A percentile compares a stretch with the other conserved stretches of the same genome.
These are phyloP conservation scores for Lactifluus subvellereus DNA, from an alignment of 768 basidiomycete species.

Conservation along the genomic window DNA sequence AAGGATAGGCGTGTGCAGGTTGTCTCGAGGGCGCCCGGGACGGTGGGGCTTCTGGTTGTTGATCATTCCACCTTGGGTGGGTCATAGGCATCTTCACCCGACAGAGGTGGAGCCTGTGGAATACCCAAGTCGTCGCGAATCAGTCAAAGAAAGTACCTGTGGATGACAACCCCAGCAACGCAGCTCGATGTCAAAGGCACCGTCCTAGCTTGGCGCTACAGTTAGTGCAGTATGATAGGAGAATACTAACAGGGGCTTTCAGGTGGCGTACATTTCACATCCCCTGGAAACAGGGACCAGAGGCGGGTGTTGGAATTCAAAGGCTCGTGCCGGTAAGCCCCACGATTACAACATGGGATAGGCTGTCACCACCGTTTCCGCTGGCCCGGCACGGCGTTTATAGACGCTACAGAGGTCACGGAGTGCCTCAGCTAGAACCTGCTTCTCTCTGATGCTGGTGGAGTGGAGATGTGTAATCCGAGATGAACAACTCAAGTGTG, in stretches of 20 bases:
- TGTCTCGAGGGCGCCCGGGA: neutral
- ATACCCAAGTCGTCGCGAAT: neutral
- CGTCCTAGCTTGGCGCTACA: neutral
- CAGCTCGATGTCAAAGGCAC: neutral
- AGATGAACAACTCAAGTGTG: neutral
- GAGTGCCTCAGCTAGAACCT: too few species aligned
- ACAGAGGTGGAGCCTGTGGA: neutral
- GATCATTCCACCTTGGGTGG: too few species aligned
- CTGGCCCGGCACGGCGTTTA: too few species aligned
- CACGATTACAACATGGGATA: too few species aligned
- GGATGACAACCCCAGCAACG: neutral
- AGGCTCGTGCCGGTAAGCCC: neutral
- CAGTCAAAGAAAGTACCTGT: neutral
- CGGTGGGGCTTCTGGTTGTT: too few species aligned
- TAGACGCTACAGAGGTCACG: too few species aligned
- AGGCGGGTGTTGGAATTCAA: neutral
- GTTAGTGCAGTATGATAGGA: neutral
- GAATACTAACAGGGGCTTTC: neutral
- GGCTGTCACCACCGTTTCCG: too few species aligned
- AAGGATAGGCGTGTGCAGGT: neutral
- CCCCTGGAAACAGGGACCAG: neutral
- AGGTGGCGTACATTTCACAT: neutral
- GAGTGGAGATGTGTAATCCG: too few species aligned
- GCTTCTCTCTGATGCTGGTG: too few species aligned
- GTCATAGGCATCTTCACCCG: too few species aligned